Conservation (phyloP, 78 protist species). For the Dictyostelium firmibasis region DNA sequence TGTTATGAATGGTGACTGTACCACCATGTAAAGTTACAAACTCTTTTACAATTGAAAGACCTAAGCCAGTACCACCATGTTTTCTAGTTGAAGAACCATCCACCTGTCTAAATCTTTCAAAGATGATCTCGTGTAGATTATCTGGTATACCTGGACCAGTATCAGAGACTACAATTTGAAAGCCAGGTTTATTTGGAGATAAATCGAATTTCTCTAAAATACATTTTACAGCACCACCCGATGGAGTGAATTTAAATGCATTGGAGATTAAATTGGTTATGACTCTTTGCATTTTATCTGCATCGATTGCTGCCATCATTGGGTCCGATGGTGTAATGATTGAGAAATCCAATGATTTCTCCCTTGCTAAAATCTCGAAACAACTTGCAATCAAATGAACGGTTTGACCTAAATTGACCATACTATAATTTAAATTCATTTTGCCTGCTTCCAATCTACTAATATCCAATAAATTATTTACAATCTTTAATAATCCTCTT, state of each 20-base stretch:
- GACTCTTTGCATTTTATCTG: slow-evolving; percentile 52
- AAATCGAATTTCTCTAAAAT: neutral
- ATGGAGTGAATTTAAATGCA: slow-evolving; percentile 80
- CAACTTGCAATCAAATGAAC: slow-evolving; percentile 35
- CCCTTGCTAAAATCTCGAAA: slow-evolving; percentile 54
- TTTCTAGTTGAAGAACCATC: slow-evolving; percentile 36
- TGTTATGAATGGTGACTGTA: neutral
- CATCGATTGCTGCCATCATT: slow-evolving; percentile 69
- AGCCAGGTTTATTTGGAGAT: neutral
- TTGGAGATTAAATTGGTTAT: slow-evolving; percentile 61
- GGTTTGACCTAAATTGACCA: slow-evolving; percentile 44
- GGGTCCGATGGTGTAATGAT: neutral
- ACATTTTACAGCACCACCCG: slow-evolving; percentile 28
- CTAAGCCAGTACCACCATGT: slow-evolving; percentile 83
- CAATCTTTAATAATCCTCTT: slow-evolving; percentile 59
- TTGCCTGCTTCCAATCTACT: slow-evolving; percentile 77
- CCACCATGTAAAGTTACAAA: slow-evolving; percentile 77
- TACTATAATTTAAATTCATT: slow-evolving; percentile 51
- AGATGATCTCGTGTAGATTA: slow-evolving; percentile 16
- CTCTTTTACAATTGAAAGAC: slow-evolving; percentile 75
- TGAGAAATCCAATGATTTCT: slow-evolving; percentile 37
- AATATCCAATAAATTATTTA: slow-evolving; percentile 77
- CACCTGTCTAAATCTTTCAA: slow-evolving; percentile 74
- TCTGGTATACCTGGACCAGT: slow-evolving; percentile 77
- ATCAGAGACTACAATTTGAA: slow-evolving; percentile 46